Evolutionary conservation across 306 rosid genomes (phyloP).

Genomic region (Cicer arietinum): DNA sequence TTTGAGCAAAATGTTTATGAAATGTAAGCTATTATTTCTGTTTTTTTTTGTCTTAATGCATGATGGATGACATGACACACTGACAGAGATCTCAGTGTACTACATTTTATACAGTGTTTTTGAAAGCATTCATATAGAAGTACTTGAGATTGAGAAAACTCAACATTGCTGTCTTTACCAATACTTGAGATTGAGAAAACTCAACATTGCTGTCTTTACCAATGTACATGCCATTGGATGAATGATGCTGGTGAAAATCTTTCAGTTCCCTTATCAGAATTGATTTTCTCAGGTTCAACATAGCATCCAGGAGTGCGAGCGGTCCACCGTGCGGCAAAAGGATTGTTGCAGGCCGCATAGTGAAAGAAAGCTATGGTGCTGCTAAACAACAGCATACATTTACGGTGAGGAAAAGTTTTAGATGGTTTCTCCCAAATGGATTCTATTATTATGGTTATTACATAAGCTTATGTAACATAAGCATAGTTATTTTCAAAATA

Average conservation of each 20-base stretch:
- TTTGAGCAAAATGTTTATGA: conserved; percentile 91
- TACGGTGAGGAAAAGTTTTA: conserved; percentile 63
- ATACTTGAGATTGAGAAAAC: conserved; percentile 8
- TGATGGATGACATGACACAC: background rate
- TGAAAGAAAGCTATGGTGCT: conserved; percentile 91
- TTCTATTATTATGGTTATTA: conserved; percentile 20
- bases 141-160: conserved; percentile 24
- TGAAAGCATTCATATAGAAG: background rate
- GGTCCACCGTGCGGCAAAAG: conserved; percentile 86
- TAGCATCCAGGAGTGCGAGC: conserved; percentile 72
- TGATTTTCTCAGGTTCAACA: conserved; percentile 66
- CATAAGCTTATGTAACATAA: background rate
- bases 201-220: conserved; percentile 7
- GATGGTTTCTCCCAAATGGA: conserved; percentile 21
- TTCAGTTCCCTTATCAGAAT: conserved; percentile 20
- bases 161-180: background rate
- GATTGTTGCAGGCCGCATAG: conserved; percentile 80
- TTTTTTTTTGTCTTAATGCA: background rate
- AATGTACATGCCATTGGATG: conserved; percentile 5
- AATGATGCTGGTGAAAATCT: conserved; percentile 16
- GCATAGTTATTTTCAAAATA: conserved; percentile 4
- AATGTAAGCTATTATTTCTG: conserved; percentile 59
- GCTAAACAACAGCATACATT: conserved; percentile 94
- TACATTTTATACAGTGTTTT: conserved; percentile 6
- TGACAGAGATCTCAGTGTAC: conserved; percentile 8